Base-by-base conservation (phyloP, 371 early-diverging fungal species). In the Fennellomyces sp. region DNA sequence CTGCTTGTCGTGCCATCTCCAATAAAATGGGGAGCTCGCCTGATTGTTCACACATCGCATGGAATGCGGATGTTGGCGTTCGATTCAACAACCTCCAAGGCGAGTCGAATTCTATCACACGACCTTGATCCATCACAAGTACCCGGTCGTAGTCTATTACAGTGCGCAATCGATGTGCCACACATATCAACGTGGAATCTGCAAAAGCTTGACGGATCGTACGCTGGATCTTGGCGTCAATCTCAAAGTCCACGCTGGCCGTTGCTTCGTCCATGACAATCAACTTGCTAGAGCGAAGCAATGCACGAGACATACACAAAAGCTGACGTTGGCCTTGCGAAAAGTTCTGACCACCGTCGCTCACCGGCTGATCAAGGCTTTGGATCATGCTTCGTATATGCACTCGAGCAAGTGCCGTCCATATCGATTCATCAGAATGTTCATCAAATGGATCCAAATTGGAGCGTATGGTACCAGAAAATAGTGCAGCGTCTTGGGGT, bases 401-500 rank as follows among this genome's bases (percentile, higher is more conserved):
- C 0, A 83, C 82, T 26, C 84, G 80, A 3, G 70, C 70, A 0
- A 91, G 66, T 10, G 86, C 81, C 15, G 83, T 76, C 94, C 94
- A 95, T 3, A 96, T 61, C n/a, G 83, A 84, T 1, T 65, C 63
- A 51, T 91, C 92, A 3, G 68, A 48, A 35, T 85, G 75, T 47
- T 86, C 72, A 36, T 78, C 66, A 60, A 90, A 88, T 3, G 91
- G 92, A 65, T 91, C 91, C 11, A 92, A 73, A 61, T 92, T 92
- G 42, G 68, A 73, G 6, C 89, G 78, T 26, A 89, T 36, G 0
- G 88, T 86, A 23, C 94, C 94, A 13, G 82, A 72, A 64, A 94
- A 95, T n/a, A 96, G 66, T 11, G 93, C 86, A 3, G 94, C 93
- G 55, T 94, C 91, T 69, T 94, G 92, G 28, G 93, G 92, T 48